phyloP scores from a whole-genome alignment of 176 grass and related monocot species.

The Raddia guianensis region DNA sequence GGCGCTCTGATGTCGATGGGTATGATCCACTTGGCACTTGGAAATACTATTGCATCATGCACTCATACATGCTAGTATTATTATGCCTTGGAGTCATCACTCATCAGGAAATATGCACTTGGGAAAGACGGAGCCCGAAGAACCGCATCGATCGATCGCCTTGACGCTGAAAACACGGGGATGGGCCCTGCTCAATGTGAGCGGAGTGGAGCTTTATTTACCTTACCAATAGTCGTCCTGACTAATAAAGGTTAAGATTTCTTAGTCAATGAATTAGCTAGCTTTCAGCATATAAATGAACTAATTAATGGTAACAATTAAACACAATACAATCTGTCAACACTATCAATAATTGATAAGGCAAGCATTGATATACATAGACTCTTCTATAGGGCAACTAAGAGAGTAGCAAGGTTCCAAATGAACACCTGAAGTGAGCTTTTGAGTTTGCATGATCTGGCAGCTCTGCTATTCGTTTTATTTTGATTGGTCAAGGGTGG shows the following conservation, averaged over 20 bases:
- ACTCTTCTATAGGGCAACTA: not conserved
- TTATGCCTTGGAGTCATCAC: not conserved
- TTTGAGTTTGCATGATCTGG: no score
- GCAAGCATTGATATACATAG: no score
- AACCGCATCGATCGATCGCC: not conserved
- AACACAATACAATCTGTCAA: no score
- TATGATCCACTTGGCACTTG: conserved; percentile 36
- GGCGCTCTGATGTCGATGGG: conserved; percentile 26
- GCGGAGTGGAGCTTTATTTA: no score
- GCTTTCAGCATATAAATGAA: no score
- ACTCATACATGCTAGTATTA: no score
- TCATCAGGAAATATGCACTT: not conserved
- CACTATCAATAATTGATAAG: no score
- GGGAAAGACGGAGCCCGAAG: not conserved
- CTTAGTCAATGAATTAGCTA: no score
- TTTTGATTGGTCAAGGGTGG: conserved; percentile 5
- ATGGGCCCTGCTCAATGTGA: no score
- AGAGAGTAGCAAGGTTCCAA: conserved; percentile 24
- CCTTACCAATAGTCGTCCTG: no score
- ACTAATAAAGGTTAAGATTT: no score
- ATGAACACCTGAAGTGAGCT: not conserved
- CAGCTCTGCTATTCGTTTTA: not conserved
- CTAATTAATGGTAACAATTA: no score
- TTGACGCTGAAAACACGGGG: not conserved
- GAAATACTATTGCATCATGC: not conserved